Evolutionary conservation across 306 rosid genomes (phyloP).

Genomic region (Quercus cerris): DNA sequence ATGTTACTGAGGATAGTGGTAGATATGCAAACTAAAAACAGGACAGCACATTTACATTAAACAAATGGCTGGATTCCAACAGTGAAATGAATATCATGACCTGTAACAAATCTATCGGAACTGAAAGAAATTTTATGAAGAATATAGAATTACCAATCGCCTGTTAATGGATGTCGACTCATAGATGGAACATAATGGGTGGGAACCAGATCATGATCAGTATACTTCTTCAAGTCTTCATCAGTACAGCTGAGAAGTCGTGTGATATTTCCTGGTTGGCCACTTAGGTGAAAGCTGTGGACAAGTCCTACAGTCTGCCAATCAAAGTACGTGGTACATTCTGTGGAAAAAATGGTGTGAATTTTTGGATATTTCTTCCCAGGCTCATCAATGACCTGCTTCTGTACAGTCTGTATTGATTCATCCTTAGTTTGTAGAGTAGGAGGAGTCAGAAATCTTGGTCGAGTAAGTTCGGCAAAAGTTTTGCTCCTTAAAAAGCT

Average conservation of each 20-base stretch:
- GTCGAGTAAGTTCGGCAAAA: constrained; percentile 73
- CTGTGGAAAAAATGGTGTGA: constrained; percentile 87
- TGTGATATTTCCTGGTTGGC: constrained; percentile 96
- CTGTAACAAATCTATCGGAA: background rate
- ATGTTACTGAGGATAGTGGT: background rate
- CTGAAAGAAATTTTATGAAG: constrained; percentile 10
- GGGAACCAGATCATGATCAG: constrained; percentile 87
- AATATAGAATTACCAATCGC: constrained; percentile 72
- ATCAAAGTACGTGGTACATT: constrained; percentile 86
- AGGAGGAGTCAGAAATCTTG: constrained; percentile 63
- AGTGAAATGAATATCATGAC: constrained; percentile 8
- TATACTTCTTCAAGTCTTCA: constrained; percentile 64
- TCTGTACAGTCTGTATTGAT: constrained; percentile 8
- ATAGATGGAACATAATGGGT: constrained; percentile 97
- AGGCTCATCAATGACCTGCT: constrained; percentile 30
- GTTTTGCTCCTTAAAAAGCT: constrained; percentile 84
- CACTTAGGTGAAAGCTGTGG: constrained; percentile 80
- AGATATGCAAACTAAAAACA: background rate
- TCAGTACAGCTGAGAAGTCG: constrained; percentile 93
- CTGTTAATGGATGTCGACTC: constrained; percentile 93
- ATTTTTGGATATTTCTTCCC: constrained; percentile 64
- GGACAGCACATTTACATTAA: background rate
- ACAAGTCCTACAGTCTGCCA: constrained; percentile 98
- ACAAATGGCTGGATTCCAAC: constrained; percentile 2
- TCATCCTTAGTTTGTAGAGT: constrained; percentile 62